phyloP scores from a whole-genome alignment of 2,329 filamentous ascomycete species.

The Nemania abortiva region DNA sequence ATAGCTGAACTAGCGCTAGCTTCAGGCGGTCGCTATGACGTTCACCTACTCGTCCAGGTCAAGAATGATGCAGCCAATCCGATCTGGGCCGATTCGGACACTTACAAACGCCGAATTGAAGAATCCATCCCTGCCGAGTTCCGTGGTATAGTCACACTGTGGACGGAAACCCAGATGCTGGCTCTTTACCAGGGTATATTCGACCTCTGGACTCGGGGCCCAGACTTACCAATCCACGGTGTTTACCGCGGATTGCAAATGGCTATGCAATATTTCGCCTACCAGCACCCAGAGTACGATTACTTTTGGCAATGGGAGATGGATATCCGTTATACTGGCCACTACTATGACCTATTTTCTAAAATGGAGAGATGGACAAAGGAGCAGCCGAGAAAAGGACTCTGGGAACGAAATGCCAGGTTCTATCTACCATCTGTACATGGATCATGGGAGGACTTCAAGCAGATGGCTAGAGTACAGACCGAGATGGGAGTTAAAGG shows the following conservation, averaged over 20 bases:
- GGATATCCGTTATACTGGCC: slow-evolving; percentile 90
- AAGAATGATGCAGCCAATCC: slow-evolving; percentile 79
- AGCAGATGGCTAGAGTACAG: slow-evolving; percentile 80
- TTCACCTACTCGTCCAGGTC: slow-evolving; percentile 87
- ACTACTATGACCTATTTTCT: slow-evolving; percentile 81
- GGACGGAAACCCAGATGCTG: slow-evolving; percentile 94
- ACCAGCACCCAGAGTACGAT: slow-evolving; percentile 88
- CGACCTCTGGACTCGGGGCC: slow-evolving; percentile 75
- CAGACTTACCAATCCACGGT: slow-evolving; percentile 83
- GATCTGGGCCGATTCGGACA: slow-evolving; percentile 80
- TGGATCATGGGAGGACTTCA: slow-evolving; percentile 83
- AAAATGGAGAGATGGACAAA: slow-evolving; percentile 77
- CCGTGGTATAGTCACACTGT: slow-evolving; percentile 86
- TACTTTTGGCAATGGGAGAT: slow-evolving; percentile 97
- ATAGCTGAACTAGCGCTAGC: slow-evolving; percentile 84
- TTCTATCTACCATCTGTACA: slow-evolving; percentile 84
- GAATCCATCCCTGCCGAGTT: slow-evolving; percentile 85
- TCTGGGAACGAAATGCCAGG: slow-evolving; percentile 83
- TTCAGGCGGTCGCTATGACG: slow-evolving; percentile 87
- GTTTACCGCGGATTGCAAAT: slow-evolving; percentile 94
- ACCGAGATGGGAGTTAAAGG: slow-evolving; percentile 76
- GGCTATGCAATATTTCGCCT: slow-evolving; percentile 94
- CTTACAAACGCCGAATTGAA: slow-evolving; percentile 74
- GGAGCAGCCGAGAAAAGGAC: slow-evolving; percentile 79
- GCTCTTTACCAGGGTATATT: slow-evolving; percentile 89